Percentiles rank a stretch among this genome's conserved stretches.
phyloP scores from a whole-genome alignment of 148 eudicot species.

The Fallopia convolvulus region DNA sequence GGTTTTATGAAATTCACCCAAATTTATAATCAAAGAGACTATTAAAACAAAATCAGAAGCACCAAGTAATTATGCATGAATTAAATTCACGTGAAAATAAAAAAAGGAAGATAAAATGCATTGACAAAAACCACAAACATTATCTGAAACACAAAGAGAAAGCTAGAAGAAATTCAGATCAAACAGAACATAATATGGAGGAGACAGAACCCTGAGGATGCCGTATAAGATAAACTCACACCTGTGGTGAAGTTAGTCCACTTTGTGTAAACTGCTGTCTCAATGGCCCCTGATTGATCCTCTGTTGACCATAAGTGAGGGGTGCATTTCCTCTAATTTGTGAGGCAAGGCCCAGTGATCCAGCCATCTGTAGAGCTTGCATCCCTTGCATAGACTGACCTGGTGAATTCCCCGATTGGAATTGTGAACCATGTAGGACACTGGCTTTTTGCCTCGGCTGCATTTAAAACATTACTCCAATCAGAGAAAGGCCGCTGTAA shows the following conservation, averaged over 20 bases:
- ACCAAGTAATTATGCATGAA: neutral
- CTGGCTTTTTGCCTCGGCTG: slow-evolving; percentile 83
- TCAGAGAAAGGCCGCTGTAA: slow-evolving; percentile 12
- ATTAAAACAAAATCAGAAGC: neutral
- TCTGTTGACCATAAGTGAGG: slow-evolving; percentile 52
- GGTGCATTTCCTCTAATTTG: slow-evolving; percentile 68
- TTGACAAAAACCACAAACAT: neutral
- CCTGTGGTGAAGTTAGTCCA: slow-evolving; percentile 65
- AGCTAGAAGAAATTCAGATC: neutral
- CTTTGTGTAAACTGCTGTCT: slow-evolving; percentile 62
- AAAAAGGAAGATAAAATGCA: neutral
- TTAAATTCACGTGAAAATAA: neutral
- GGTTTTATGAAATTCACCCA: too few relatives aligned
- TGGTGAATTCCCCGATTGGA: slow-evolving; percentile 48
- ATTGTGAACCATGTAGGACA: slow-evolving; percentile 69
- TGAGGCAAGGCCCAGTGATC: slow-evolving; percentile 42
- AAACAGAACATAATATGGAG: neutral
- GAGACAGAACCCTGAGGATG: neutral
- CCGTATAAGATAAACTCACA: slow-evolving; percentile 16
- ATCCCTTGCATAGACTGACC: slow-evolving; percentile 64
- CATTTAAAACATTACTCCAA: slow-evolving; percentile 21
- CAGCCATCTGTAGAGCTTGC: slow-evolving; percentile 79
- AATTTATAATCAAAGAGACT: neutral
- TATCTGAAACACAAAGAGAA: too few relatives aligned
- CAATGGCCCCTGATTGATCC: slow-evolving; percentile 49